These are phyloP conservation scores for Pythium myriotylum DNA, from an alignment of 352 stramenopile genomes.

Conservation along the genomic window DNA sequence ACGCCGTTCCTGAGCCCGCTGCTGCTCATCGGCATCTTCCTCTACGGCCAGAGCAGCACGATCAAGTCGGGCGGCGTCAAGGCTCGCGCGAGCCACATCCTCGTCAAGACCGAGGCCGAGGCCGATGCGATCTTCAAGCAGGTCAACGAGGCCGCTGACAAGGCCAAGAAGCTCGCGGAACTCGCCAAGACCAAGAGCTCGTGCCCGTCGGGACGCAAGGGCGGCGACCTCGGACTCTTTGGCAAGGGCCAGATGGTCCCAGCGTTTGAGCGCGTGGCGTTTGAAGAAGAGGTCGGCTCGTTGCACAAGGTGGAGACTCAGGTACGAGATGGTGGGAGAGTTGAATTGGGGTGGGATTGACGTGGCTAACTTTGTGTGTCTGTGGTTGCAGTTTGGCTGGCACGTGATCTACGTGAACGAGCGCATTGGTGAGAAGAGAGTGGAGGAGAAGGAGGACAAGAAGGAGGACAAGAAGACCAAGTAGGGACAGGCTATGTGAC, in stretches of 20 bases:
- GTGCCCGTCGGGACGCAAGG: conserved; percentile 65
- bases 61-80: conserved; percentile 29
- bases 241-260: conserved; percentile 76
- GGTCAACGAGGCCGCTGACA: conserved; percentile 48
- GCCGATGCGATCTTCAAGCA: conserved; percentile 61
- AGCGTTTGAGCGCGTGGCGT: conserved; percentile 74
- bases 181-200: conserved; percentile 74
- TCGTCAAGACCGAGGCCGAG: conserved; percentile 71
- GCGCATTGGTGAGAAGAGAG: conserved; percentile 54
- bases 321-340: conserved; percentile 18
- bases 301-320: conserved; percentile 88
- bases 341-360: background rate
- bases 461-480: conserved; percentile 10
- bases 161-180: conserved; percentile 63
- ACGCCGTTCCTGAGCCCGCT: conserved; percentile 30
- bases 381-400: conserved; percentile 60
- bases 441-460: conserved; percentile 22
- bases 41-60: conserved; percentile 20
- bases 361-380: conserved; percentile 6
- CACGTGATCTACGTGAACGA: conserved; percentile 76
- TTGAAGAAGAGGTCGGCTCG: conserved; percentile 63
- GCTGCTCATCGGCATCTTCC: conserved; percentile 32
- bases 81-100: conserved; percentile 80
- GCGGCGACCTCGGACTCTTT: conserved; percentile 74
- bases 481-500: conserved; percentile 31